phyloP scores from a whole-genome alignment of 257 asterid genomes.

The Osmanthus fragrans region DNA sequence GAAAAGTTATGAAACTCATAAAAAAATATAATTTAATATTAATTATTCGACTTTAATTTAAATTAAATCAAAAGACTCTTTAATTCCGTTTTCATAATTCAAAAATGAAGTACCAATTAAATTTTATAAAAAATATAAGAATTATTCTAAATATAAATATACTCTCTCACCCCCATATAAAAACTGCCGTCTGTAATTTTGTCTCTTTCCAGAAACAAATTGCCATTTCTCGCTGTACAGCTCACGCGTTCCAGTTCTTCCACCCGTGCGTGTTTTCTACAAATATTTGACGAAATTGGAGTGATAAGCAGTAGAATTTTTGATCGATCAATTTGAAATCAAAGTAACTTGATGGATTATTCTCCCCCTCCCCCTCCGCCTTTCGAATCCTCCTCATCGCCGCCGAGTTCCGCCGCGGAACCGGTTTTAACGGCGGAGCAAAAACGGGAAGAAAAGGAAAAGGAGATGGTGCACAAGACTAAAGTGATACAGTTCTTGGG shows the following conservation, averaged over 20 bases:
- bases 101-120: too few species aligned
- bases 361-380: slow-evolving; percentile 29
- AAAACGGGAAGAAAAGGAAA: slow-evolving; percentile 37
- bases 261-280: neutral
- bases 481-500: slow-evolving; percentile 84
- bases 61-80: too few species aligned
- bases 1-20: too few species aligned
- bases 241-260: neutral
- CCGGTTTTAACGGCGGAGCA: slow-evolving; percentile 28
- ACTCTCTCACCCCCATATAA: too few species aligned
- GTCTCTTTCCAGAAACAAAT: neutral
- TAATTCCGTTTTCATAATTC: too few species aligned
- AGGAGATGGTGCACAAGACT: slow-evolving; percentile 64
- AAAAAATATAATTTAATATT: too few species aligned
- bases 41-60: too few species aligned
- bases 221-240: neutral
- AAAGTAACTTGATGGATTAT: slow-evolving; percentile 28
- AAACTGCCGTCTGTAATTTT: neutral
- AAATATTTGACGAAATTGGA: neutral
- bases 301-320: neutral
- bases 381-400: slow-evolving; percentile 32
- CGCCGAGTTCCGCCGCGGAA: slow-evolving; percentile 24
- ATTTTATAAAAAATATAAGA: too few species aligned
- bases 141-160: too few species aligned
- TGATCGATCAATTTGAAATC: neutral